phyloP scores from a whole-genome alignment of 208 protist genomes.

The Leishmania major region DNA sequence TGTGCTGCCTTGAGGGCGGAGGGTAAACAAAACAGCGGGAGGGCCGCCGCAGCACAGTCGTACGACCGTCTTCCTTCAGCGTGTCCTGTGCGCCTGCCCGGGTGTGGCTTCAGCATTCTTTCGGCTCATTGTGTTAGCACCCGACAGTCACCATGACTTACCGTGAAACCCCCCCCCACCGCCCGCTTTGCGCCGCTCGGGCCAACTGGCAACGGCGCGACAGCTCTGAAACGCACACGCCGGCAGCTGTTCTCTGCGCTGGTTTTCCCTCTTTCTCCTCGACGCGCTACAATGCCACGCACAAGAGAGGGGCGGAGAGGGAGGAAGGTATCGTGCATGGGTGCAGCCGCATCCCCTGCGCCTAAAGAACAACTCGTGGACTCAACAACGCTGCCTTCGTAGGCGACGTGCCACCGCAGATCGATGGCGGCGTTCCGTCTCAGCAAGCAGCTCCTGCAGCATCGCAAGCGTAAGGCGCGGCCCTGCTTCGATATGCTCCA shows the following conservation, averaged over 20 bases:
- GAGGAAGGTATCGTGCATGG: neutral
- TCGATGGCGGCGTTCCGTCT: neutral
- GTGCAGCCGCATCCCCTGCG: neutral
- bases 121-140: too few relatives aligned
- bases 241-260: neutral
- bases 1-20: too few relatives aligned
- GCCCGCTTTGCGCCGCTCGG: too few relatives aligned
- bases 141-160: too few relatives aligned
- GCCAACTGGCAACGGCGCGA: too few relatives aligned
- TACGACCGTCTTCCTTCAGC: too few relatives aligned
- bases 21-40: too few relatives aligned
- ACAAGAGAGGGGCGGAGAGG: neutral
- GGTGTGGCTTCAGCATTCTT: too few relatives aligned
- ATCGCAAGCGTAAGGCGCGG: neutral
- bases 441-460: neutral
- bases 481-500: conserved; percentile 9
- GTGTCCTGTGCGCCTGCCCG: too few relatives aligned
- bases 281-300: neutral
- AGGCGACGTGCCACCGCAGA: neutral
- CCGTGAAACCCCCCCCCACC: too few relatives aligned
- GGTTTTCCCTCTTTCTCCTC: neutral
- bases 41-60: too few relatives aligned
- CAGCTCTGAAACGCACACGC: neutral
- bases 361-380: neutral
- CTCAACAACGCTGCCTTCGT: neutral